Conservation (phyloP, 2,329 filamentous ascomycete genomes). For the Monilinia fructigena region DNA sequence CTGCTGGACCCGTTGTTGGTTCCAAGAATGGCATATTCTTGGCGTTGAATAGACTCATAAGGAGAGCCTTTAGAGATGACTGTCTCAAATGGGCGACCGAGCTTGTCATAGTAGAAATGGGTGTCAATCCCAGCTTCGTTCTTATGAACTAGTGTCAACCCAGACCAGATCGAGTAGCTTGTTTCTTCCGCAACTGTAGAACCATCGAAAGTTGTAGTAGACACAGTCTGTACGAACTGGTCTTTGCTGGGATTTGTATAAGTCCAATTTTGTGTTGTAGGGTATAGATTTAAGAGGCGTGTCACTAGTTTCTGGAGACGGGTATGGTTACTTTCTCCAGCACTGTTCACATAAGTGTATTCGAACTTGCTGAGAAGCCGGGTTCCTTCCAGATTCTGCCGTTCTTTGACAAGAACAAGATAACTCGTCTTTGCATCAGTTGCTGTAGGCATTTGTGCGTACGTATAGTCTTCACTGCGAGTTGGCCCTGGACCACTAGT, state of each 20-base stretch:
- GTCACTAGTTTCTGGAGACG: conserved; percentile 14
- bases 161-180: conserved; percentile 13
- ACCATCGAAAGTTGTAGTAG: conserved; percentile 7
- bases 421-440: conserved; percentile 6
- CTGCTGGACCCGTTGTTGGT: not conserved
- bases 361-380: not conserved
- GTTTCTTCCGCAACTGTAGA: conserved; percentile 11
- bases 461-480: conserved; percentile 15
- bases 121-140: not conserved
- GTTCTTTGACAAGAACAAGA: conserved; percentile 5
- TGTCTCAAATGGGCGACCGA: not conserved
- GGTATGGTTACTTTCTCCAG: conserved; percentile 9
- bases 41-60: not conserved
- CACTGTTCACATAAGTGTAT: conserved; percentile 13
- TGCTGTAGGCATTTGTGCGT: conserved; percentile 12
- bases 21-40: conserved; percentile 12
- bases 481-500: not conserved
- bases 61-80: not conserved
- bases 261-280: conserved; percentile 10
- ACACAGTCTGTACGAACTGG: not conserved
- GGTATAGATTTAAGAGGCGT: not conserved
- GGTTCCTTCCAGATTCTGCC: not conserved
- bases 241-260: not conserved
- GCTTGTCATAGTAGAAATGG: conserved; percentile 1
- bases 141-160: not conserved